phyloP scores from a whole-genome alignment of 805 yeast genomes.

The Saturnispora silvae region DNA sequence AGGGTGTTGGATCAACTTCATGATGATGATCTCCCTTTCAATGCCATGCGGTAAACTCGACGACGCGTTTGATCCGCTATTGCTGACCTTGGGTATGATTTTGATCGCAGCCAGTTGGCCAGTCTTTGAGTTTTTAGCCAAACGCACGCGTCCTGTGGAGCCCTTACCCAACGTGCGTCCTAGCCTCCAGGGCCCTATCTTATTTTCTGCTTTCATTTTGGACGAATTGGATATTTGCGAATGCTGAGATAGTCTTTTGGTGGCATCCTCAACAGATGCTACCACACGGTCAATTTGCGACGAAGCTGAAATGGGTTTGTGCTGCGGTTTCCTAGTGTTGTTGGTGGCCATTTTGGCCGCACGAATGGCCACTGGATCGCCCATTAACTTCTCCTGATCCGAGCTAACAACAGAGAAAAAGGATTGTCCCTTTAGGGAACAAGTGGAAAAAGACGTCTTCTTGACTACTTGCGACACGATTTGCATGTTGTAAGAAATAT shows the following conservation, averaged over 20 bases:
- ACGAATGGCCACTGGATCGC: too few species aligned
- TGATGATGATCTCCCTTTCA: constrained; percentile 92
- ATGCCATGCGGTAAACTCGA: constrained; percentile 83
- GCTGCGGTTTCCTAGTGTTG: neutral
- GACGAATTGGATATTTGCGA: constrained; percentile 27
- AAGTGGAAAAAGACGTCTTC: too few species aligned
- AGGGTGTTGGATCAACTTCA: constrained; percentile 90
- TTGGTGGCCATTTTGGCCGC: too few species aligned
- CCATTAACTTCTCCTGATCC: too few species aligned
- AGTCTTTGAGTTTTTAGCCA: constrained; percentile 57
- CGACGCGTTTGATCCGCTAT: too few species aligned
- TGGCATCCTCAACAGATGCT: constrained; percentile 28
- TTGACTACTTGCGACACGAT: too few species aligned
- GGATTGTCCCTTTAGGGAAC: too few species aligned
- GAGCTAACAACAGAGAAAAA: too few species aligned
- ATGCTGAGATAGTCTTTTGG: constrained; percentile 30
- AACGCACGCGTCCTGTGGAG: constrained; percentile 69
- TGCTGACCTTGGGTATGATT: constrained; percentile 60
- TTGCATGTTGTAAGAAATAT: too few species aligned
- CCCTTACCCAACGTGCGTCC: constrained; percentile 77
- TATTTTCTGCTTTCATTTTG: constrained; percentile 28
- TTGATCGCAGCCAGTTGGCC: constrained; percentile 79
- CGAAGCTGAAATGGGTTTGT: constrained; percentile 4
- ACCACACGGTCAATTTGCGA: constrained; percentile 32
- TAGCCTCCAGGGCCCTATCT: constrained; percentile 74